Evolutionary conservation across 1,284 basidiomycete genomes (phyloP).

Genomic region (Porogramme epimiltina): DNA sequence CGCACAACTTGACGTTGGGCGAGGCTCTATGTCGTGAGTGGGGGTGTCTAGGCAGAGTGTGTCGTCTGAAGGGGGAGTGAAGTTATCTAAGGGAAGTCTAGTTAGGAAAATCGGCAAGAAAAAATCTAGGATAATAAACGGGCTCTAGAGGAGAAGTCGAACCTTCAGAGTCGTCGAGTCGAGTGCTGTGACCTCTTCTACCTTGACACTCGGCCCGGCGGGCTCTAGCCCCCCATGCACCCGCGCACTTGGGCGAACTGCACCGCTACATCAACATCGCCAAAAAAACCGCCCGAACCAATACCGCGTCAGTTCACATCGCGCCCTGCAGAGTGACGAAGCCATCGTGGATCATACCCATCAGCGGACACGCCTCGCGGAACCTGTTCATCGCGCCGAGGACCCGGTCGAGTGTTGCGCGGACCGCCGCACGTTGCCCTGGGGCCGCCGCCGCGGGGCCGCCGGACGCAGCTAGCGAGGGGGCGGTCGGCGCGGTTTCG

Average conservation of each 20-base stretch:
- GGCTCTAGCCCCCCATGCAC: neutral
- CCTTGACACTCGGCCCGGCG: neutral
- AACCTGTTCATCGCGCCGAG: conserved; percentile 26
- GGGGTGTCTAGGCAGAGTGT: no score
- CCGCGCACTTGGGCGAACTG: conserved; percentile 16
- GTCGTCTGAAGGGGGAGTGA: no score
- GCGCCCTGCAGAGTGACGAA: conserved; percentile 19
- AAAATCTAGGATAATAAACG: neutral
- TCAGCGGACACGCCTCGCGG: conserved; percentile 23
- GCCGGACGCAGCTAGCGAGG: conserved; percentile 2
- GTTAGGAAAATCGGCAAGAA: no score
- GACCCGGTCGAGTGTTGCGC: conserved; percentile 20
- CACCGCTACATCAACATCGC: conserved; percentile 3
- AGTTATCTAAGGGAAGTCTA: no score
- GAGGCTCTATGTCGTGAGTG: no score
- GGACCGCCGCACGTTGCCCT: conserved; percentile 9
- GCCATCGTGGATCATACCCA: conserved; percentile 27
- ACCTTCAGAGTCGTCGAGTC: neutral
- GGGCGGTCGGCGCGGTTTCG: neutral
- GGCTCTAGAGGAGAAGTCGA: neutral
- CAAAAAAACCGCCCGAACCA: neutral
- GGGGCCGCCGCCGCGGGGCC: conserved; percentile 5
- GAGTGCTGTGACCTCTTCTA: neutral
- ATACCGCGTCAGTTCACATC: conserved; percentile 21
- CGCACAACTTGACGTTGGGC: no score